These are phyloP conservation scores for Mortierella sp. DNA, from an alignment of 371 early-diverging fungal genomes.

Conservation along the genomic window DNA sequence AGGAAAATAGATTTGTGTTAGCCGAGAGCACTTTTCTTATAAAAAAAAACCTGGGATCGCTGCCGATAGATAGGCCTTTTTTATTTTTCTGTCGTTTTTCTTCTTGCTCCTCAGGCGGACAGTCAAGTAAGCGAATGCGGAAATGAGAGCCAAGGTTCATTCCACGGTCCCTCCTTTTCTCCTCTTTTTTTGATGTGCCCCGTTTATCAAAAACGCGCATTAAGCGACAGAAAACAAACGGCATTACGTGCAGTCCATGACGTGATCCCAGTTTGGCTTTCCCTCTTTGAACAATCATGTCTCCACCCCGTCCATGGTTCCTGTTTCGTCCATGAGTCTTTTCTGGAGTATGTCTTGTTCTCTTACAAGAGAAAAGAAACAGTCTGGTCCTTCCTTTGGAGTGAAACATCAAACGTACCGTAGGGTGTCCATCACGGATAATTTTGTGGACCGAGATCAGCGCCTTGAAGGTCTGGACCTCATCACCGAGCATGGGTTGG, in stretches of 20 bases:
- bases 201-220: slow-evolving; percentile 12
- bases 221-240: background rate
- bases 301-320: too few relatives aligned
- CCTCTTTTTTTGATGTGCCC: background rate
- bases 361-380: background rate
- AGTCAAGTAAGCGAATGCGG: background rate
- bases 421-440: slow-evolving; percentile 93
- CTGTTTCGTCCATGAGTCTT: too few relatives aligned
- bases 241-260: background rate
- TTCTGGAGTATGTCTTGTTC: too few relatives aligned
- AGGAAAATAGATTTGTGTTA: slow-evolving; percentile 16
- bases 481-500: slow-evolving; percentile 91
- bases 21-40: background rate
- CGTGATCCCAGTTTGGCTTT: background rate
- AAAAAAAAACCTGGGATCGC: background rate
- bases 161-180: slow-evolving; percentile 1
- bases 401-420: slow-evolving; percentile 61
- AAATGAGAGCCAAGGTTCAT: background rate
- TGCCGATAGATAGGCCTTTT: background rate
- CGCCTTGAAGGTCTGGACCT: slow-evolving; percentile 95
- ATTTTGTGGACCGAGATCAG: slow-evolving; percentile 96
- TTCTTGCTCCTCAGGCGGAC: slow-evolving; percentile 4
- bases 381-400: background rate
- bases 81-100: background rate
- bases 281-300: background rate